Evolutionary conservation across 2,329 filamentous ascomycete species (phyloP).

Genomic region (Diaporthe aspalathi): DNA sequence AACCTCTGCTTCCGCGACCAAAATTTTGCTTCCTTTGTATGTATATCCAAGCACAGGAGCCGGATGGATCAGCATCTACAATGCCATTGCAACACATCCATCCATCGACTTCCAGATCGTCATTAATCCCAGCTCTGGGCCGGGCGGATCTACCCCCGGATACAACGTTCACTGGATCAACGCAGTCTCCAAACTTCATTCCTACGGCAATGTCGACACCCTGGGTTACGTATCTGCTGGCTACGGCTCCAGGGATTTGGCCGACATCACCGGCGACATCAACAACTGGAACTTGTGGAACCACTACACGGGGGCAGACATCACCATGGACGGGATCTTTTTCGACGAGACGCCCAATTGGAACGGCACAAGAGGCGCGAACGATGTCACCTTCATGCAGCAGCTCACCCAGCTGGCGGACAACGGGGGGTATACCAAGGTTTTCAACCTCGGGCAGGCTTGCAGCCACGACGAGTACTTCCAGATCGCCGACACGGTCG

Average conservation of each 20-base stretch:
- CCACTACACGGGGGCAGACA: constrained; percentile 18
- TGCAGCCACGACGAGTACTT: constrained; percentile 33
- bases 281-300: constrained; percentile 34
- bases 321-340: constrained; percentile 36
- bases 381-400: constrained; percentile 25
- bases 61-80: constrained; percentile 16
- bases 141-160: constrained; percentile 18
- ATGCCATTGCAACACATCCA: constrained; percentile 25
- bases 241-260: neutral
- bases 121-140: constrained; percentile 34
- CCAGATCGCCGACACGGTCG: constrained; percentile 11
- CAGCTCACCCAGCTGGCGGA: constrained; percentile 5
- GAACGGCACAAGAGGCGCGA: constrained; percentile 36
- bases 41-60: constrained; percentile 13
- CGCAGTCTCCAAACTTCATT: constrained; percentile 3
- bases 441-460: constrained; percentile 33
- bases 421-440: neutral
- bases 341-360: constrained; percentile 39
- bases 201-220: constrained; percentile 31
- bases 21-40: constrained; percentile 29
- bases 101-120: constrained; percentile 33
- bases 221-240: constrained; percentile 31
- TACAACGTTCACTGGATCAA: constrained; percentile 33
- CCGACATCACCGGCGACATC: constrained; percentile 16
- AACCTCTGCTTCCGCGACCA: constrained; percentile 5